These are phyloP conservation scores for Arxiozyma slooffiae DNA, from an alignment of 1,139 yeast genomes.

Conservation along the genomic window DNA sequence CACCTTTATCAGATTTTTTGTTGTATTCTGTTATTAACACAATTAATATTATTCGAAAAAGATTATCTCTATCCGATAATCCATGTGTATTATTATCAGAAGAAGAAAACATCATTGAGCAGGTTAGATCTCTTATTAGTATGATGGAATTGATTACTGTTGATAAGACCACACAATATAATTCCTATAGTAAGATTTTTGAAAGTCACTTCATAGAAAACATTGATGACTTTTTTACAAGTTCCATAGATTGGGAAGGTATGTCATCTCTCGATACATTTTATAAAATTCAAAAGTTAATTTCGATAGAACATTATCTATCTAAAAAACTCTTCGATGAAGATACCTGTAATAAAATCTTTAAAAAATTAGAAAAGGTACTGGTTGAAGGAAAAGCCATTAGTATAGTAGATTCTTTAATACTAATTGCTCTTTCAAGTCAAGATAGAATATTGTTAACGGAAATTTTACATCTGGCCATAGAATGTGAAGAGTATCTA, in stretches of 20 bases:
- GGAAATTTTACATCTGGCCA: slow-evolving; percentile 13
- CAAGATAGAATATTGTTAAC: slow-evolving; percentile 10
- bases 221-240: slow-evolving; percentile 48
- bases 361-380: slow-evolving; percentile 14
- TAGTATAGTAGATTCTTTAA: slow-evolving; percentile 9
- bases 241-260: slow-evolving; percentile 34
- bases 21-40: slow-evolving; percentile 12
- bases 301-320: slow-evolving; percentile 46
- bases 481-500: neutral
- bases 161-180: slow-evolving; percentile 32
- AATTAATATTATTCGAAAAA: slow-evolving; percentile 15
- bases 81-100: slow-evolving; percentile 11
- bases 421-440: slow-evolving; percentile 9
- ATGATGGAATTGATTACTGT: slow-evolving; percentile 55
- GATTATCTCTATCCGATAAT: slow-evolving; percentile 19
- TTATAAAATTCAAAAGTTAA: slow-evolving; percentile 42
- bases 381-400: slow-evolving; percentile 20
- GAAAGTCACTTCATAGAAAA: slow-evolving; percentile 54
- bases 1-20: slow-evolving; percentile 16
- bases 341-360: slow-evolving; percentile 20
- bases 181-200: slow-evolving; percentile 52
- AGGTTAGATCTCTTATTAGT: slow-evolving; percentile 35
- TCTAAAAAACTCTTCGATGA: slow-evolving; percentile 15
- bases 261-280: slow-evolving; percentile 45
- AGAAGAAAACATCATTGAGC: slow-evolving; percentile 15